Evolutionary conservation across 768 basidiomycete genomes (phyloP).

Genomic region (Xerocomellus chrysenteron): DNA sequence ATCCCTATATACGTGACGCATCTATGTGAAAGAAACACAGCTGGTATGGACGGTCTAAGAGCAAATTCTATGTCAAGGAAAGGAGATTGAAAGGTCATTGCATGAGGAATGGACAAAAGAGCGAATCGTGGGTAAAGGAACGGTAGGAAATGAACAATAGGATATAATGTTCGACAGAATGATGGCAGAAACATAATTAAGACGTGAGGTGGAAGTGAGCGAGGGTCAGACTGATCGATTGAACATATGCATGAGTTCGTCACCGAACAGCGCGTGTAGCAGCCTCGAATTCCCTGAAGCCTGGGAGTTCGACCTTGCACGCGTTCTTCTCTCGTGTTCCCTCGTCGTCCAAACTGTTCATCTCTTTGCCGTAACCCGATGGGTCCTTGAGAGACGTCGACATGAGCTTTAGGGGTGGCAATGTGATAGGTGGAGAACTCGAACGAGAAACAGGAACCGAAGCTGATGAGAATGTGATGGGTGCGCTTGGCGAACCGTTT

Average conservation of each 20-base stretch:
- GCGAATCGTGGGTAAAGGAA: slow-evolving; percentile 5
- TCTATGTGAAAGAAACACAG: slow-evolving; percentile 23
- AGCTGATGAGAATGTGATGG: slow-evolving; percentile 12
- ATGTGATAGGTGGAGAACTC: slow-evolving; percentile 67
- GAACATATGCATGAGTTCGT: slow-evolving; percentile 9
- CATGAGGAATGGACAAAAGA: slow-evolving; percentile 2
- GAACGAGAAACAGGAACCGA: slow-evolving; percentile 58
- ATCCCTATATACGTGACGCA: slow-evolving; percentile 33
- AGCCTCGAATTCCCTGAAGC: slow-evolving; percentile 64
- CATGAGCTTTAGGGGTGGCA: slow-evolving; percentile 63
- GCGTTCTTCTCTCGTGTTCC: slow-evolving; percentile 16
- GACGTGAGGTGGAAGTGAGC: not conserved
- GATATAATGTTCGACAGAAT: slow-evolving; percentile 16
- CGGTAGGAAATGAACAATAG: slow-evolving; percentile 13
- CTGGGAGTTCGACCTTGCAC: slow-evolving; percentile 52
- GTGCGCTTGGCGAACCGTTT: slow-evolving; percentile 9
- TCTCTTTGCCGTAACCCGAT: slow-evolving; percentile 18
- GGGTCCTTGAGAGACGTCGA: slow-evolving; percentile 19
- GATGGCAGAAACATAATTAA: slow-evolving; percentile 7
- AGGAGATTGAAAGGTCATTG: slow-evolving; percentile 6
- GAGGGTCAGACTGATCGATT: not conserved
- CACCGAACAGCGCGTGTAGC: slow-evolving; percentile 33
- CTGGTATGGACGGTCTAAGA: slow-evolving; percentile 20
- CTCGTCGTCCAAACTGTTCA: slow-evolving; percentile 22
- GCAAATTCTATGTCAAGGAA: slow-evolving; percentile 22